Conservation (phyloP, 2,329 filamentous ascomycete species). For the Colletotrichum falcatum region DNA sequence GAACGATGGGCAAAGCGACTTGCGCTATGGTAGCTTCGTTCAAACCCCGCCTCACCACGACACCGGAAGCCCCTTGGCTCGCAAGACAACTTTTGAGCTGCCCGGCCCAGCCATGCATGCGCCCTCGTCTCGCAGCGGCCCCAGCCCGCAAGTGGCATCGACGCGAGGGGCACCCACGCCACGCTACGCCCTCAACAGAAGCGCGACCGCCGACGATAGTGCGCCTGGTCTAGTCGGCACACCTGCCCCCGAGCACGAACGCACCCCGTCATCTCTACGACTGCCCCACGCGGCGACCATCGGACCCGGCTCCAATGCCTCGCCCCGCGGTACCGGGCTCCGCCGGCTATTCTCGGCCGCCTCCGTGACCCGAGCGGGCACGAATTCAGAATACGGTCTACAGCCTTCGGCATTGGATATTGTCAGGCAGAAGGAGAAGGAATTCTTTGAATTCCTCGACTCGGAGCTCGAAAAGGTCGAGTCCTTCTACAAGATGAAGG, state of each 20-base stretch:
- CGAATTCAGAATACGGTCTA: conserved; percentile 57
- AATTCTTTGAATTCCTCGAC: conserved; percentile 90
- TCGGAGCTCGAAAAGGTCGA: conserved; percentile 92
- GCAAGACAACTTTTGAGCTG: conserved; percentile 57
- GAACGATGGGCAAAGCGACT: conserved; percentile 52
- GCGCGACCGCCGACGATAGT: conserved; percentile 47
- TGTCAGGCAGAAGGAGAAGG: conserved; percentile 79
- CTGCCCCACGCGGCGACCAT: conserved; percentile 33
- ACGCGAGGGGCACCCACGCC: conserved; percentile 40
- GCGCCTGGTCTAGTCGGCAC: neutral
- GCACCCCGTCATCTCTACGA: conserved; percentile 23
- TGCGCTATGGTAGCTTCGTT: conserved; percentile 67
- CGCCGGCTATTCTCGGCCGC: conserved; percentile 56
- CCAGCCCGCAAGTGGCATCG: conserved; percentile 32
- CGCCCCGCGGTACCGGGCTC: conserved; percentile 45
- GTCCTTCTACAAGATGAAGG: conserved; percentile 87
- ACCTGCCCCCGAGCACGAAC: conserved; percentile 14
- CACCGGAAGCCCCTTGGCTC: conserved; percentile 44
- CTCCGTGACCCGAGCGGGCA: conserved; percentile 50
- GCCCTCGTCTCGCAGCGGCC: conserved; percentile 48
- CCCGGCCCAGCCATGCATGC: conserved; percentile 65
- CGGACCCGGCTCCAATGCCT: conserved; percentile 17
- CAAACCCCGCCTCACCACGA: conserved; percentile 53
- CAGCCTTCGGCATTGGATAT: conserved; percentile 62
- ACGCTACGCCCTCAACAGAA: conserved; percentile 51